Evolutionary conservation across 169 alveolate species (phyloP).

Genomic region (Plasmodium knowlesi): DNA sequence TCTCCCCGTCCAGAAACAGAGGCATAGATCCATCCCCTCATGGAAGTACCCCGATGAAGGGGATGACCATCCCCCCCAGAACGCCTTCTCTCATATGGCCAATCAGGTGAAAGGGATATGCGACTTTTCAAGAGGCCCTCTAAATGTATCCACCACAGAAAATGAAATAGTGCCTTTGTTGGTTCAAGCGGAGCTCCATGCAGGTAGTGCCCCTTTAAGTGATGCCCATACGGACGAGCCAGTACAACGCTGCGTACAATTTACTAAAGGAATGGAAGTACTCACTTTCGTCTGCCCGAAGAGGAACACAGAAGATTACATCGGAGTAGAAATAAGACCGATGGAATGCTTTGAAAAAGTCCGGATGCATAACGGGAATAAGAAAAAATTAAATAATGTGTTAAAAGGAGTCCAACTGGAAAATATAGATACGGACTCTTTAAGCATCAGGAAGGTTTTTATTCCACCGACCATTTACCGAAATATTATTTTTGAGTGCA

Average conservation of each 20-base stretch:
- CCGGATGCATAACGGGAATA: constrained; percentile 6
- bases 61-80: background rate
- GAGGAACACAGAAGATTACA: background rate
- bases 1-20: background rate
- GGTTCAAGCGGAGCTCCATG: background rate
- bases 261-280: constrained; percentile 46
- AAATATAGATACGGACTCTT: constrained; percentile 2
- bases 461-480: constrained; percentile 32
- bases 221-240: background rate
- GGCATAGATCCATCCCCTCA: background rate
- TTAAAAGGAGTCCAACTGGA: constrained; percentile 22
- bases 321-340: constrained; percentile 42
- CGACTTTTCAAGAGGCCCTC: constrained; percentile 7
- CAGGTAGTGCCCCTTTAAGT: background rate
- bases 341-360: constrained; percentile 20
- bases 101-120: constrained; percentile 5
- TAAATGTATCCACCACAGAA: background rate
- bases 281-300: constrained; percentile 44
- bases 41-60: background rate
- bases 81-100: background rate
- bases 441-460: constrained; percentile 17
- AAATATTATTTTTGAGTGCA: constrained; percentile 31
- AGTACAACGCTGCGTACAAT: constrained; percentile 20
- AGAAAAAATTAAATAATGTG: background rate
- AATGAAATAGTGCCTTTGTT: background rate